A percentile compares a stretch with the other conserved stretches of the same genome.
These are phyloP conservation scores for Lobosporangium transversale DNA, from an alignment of 192 early-diverging fungal genomes.

Conservation along the genomic window DNA sequence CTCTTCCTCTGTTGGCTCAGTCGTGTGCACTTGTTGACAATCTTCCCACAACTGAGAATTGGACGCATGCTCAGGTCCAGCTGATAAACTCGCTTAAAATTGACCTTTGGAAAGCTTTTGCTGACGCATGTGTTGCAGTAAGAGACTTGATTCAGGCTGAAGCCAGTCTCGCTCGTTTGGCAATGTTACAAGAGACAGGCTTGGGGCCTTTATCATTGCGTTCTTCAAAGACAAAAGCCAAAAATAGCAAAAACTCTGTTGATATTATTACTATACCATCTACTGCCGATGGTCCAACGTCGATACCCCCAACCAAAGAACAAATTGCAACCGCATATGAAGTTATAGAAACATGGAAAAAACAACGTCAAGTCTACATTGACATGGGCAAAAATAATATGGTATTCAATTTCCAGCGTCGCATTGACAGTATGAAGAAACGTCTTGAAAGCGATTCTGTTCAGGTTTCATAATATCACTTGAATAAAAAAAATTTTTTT, in stretches of 20 bases:
- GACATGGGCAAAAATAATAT: constrained; percentile 47
- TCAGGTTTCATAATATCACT: too few species aligned
- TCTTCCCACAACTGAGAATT: constrained; percentile 5
- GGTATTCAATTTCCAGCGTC: constrained; percentile 27
- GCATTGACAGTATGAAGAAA: constrained; percentile 25
- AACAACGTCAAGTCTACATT: constrained; percentile 18
- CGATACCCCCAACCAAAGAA: constrained; percentile 5
- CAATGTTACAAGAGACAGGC: constrained; percentile 18
- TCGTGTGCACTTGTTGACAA: constrained; percentile 45
- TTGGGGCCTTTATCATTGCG: constrained; percentile 17
- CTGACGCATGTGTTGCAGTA: constrained; percentile 26
- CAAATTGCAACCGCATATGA: constrained; percentile 6
- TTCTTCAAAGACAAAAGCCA: neutral
- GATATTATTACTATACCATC: neutral
- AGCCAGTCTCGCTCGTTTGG: constrained; percentile 22
- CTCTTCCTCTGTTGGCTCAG: constrained; percentile 37
- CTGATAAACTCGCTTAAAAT: constrained; percentile 29
- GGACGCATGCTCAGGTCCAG: constrained; percentile 13
- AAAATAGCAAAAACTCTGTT: neutral
- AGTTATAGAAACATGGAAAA: constrained; percentile 23
- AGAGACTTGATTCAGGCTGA: constrained; percentile 41
- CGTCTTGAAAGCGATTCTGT: neutral
- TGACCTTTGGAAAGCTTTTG: constrained; percentile 28
- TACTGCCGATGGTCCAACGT: neutral
- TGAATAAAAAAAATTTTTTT: too few species aligned